Base-by-base conservation (phyloP, 169 alveolate genomes). In the Eimeria falciformis region DNA sequence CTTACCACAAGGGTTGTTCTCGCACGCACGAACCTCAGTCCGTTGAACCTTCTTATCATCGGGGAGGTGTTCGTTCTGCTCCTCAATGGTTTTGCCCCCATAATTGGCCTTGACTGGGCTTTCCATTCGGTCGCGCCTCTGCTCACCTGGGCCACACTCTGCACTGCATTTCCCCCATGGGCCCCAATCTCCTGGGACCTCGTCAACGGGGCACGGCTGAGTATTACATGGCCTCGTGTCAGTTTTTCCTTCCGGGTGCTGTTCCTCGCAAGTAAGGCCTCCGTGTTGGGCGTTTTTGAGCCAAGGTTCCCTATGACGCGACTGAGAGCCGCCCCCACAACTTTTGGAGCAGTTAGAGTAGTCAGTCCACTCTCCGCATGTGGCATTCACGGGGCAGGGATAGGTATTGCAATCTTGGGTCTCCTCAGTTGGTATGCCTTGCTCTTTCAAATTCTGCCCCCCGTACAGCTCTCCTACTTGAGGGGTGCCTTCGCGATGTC, bases 141-240 rank as follows among this genome's bases (percentile, higher is more conserved):
- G 73, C 45, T 11, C 46, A 0, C 96, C 96, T 25, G 65, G 14
- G 25, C 96, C 96, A 65, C 95, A 93, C 29, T 92, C 62, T 25
- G 45, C 93, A 43, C 92, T 85, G 78, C 96, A 95, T 0, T 94
- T 88, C n/a, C 95, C 90, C 95, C 95, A 95, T 0, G n/a, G 66
- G 6, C 68, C 65, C 95, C 95, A 95, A 23, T 90, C 91, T 0
- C 96, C 96, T 0, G 71, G 21, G 18, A 87, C 89, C 47, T 93
- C 95, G 46, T 94, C 93, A 12, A 91, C 91, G 1, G 94, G 94
- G 53, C 94, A 91, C 23, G 94, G 94, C 55, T 91, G 83, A 4
- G 65, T 14, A 78, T 87, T 87, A 78, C 93, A 87, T 11, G 27
- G 68, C 58, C 37, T 25, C 56, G 23, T 3, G 46, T 37, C 27